Evolutionary conservation across 768 basidiomycete species (phyloP), one percentile per base, ranked within the genome.

Genomic region (Mycena floridula): DNA sequence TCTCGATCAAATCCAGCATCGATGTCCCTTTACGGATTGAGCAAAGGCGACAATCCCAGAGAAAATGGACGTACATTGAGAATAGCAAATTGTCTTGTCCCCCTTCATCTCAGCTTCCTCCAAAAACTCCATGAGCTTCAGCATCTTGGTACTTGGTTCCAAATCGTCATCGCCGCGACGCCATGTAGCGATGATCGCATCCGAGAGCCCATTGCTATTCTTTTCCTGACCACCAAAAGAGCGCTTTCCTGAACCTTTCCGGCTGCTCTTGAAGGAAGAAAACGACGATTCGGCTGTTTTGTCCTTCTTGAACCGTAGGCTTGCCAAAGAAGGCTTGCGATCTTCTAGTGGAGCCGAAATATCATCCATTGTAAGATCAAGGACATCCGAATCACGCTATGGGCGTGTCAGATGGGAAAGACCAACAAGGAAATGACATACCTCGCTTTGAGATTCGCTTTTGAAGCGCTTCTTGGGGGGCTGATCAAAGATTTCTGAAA

Each of bases 11-110:
- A 55, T 84, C 77, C 25, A 86, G 70, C 77, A 84, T 82, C 1
- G 80, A 80, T 0, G 83, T 86, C 83, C 83, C 82, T 85, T n/a
- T 42, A 42, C 13, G 32, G 32, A 24, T 9, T 24, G 11, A 12
- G 38, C 13, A 32, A 25, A 18, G 15, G 23, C 13, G 44, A 12
- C 42, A 6, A 3, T 4, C 7, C 24, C 2, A 2, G 38, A 43
- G 25, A 20, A 24, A 38, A 39, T 28, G 15, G 16, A 57, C 75
- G 40, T 46, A 82, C 82, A 86, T 58, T 86, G 84, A 5, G 81
- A 83, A 59, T 80, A 86, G 32, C 73, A 68, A 25, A 86, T 85
- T 4, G 76, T 77, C 68, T 86, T 86, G 56, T 86, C 84, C 0
- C 80, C 81, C 4, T 66, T 69, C 7, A 53, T 49, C 12, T 80